Conservation (phyloP, 83 land plant species). For the Thuja plicata region DNA sequence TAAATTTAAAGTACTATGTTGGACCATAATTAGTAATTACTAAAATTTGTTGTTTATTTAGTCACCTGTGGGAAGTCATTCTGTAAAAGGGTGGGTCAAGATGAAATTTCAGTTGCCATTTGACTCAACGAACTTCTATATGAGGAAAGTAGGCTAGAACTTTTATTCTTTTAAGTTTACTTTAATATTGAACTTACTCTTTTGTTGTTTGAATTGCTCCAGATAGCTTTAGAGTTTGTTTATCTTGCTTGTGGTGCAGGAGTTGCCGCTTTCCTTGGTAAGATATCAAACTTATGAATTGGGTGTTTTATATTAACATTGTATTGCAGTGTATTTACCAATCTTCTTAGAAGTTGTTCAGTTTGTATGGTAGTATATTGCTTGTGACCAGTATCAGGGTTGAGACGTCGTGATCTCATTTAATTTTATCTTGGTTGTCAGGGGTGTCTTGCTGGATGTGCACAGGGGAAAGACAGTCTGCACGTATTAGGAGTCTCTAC, state of each 20-base stretch:
- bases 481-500: constrained; percentile 43
- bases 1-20: background rate
- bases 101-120: background rate
- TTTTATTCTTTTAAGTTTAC: background rate
- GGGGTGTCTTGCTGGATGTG: constrained; percentile 49
- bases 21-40: background rate
- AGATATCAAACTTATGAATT: constrained; percentile 20
- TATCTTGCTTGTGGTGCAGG: constrained; percentile 60
- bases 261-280: constrained; percentile 62
- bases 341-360: background rate
- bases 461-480: constrained; percentile 57
- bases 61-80: background rate
- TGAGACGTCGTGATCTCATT: background rate
- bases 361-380: background rate
- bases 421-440: constrained; percentile 3
- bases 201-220: constrained; percentile 14
- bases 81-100: background rate
- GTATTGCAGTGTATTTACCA: background rate
- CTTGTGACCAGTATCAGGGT: background rate
- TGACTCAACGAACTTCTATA: background rate
- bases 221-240: constrained; percentile 68
- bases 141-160: background rate
- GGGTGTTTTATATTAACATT: background rate
- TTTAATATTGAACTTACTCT: background rate
- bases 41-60: background rate